Conservation (phyloP, 306 rosid species). For the Ammopiptanthus mongolicus region DNA sequence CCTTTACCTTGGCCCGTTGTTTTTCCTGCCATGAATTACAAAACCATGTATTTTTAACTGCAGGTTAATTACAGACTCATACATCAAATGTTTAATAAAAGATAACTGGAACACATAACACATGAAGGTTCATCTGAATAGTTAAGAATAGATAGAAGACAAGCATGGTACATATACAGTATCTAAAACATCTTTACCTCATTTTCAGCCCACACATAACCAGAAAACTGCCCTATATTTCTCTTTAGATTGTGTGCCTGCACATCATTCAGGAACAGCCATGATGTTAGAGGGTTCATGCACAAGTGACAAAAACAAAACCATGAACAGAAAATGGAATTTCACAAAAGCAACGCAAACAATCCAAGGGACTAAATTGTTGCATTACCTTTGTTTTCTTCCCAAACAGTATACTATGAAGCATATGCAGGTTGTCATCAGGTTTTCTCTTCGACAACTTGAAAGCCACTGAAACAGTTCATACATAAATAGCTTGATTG, state of each 20-base stretch:
- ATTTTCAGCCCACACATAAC: slow-evolving; percentile 35
- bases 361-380: background rate
- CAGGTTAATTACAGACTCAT: background rate
- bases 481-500: slow-evolving; percentile 19
- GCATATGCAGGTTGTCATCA: slow-evolving; percentile 80
- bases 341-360: background rate
- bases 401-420: slow-evolving; percentile 79
- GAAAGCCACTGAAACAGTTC: slow-evolving; percentile 81
- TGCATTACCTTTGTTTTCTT: slow-evolving; percentile 74
- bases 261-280: slow-evolving; percentile 18
- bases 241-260: slow-evolving; percentile 55
- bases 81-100: background rate
- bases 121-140: background rate
- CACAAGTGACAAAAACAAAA: background rate
- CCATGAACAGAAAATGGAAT: background rate
- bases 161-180: background rate
- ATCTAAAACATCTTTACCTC: slow-evolving; percentile 23
- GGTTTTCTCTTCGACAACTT: slow-evolving; percentile 90
- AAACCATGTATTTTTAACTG: background rate
- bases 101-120: background rate
- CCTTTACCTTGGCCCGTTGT: slow-evolving; percentile 71
- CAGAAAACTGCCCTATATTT: slow-evolving; percentile 44
- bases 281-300: background rate
- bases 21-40: slow-evolving; percentile 55
- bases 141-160: background rate